These are phyloP conservation scores for Linum trigynum DNA, from an alignment of 345 rosid species.

Conservation along the genomic window DNA sequence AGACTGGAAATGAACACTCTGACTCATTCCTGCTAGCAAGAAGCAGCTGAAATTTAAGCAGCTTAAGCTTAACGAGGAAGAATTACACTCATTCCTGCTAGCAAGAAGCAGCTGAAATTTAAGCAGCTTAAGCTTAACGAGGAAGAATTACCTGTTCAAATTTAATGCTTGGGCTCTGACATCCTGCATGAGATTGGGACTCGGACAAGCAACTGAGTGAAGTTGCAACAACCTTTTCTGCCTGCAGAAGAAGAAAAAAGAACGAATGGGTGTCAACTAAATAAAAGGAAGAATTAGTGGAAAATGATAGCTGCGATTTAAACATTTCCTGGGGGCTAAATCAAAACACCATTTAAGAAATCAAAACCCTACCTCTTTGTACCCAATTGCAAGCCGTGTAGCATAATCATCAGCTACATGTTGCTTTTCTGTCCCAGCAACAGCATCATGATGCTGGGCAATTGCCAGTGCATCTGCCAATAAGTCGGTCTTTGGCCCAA, in stretches of 20 bases:
- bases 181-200: not conserved
- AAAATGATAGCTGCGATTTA: not conserved
- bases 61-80: not conserved
- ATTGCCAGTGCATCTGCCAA: constrained; percentile 45
- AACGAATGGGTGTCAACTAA: not conserved
- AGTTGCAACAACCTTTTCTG: constrained; percentile 33
- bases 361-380: constrained; percentile 26
- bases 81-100: not conserved
- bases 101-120: not conserved
- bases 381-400: constrained; percentile 36
- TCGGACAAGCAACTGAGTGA: constrained; percentile 26
- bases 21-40: not conserved
- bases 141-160: constrained; percentile 36
- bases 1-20: not conserved
- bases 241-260: constrained; percentile 20
- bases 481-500: constrained; percentile 28
- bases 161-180: constrained; percentile 8
- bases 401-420: constrained; percentile 51
- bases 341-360: not conserved
- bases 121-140: not conserved
- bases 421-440: constrained; percentile 40
- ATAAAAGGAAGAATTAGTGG: constrained; percentile 6
- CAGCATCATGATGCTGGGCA: constrained; percentile 47
- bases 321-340: not conserved
- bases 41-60: not conserved